Percentiles rank a stretch among this genome's conserved stretches.
phyloP scores from a whole-genome alignment of 148 eudicot genomes.

The Heliamphora exappendiculata region DNA sequence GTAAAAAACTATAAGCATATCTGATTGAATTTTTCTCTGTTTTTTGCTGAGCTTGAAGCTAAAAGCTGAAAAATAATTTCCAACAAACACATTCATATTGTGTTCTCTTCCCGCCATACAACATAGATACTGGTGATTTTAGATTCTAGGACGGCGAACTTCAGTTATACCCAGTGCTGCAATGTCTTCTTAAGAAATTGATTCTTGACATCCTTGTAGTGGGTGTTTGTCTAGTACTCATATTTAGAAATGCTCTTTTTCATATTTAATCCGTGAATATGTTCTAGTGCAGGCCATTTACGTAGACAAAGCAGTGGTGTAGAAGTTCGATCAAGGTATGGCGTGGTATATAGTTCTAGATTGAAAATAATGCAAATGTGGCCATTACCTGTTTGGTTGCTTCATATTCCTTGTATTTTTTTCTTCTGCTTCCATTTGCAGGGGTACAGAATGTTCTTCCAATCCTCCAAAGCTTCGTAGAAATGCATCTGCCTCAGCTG shows the following conservation, averaged over 20 bases:
- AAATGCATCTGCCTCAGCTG: conserved; percentile 69
- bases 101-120: not conserved
- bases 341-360: conserved; percentile 4
- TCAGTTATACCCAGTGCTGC: not conserved
- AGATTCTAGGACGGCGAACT: not conserved
- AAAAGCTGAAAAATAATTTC: too few relatives aligned
- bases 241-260: not conserved
- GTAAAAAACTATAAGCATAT: too few relatives aligned
- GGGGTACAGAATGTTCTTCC: conserved; percentile 47
- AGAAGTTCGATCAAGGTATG: conserved; percentile 58
- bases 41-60: not conserved
- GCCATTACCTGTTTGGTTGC: not conserved
- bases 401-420: not conserved
- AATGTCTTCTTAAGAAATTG: not conserved
- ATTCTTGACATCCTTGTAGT: not conserved
- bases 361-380: not conserved
- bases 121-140: not conserved
- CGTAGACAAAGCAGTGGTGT: conserved; percentile 84
- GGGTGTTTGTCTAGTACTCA: not conserved
- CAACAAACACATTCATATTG: too few relatives aligned
- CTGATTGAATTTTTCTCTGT: not conserved
- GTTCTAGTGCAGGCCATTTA: conserved; percentile 37
- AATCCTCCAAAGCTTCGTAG: conserved; percentile 63
- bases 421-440: conserved; percentile 23
- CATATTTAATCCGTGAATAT: conserved; percentile 1